Evolutionary conservation across 2,329 filamentous ascomycete genomes (phyloP).

Genomic region (Penicillium sp.): DNA sequence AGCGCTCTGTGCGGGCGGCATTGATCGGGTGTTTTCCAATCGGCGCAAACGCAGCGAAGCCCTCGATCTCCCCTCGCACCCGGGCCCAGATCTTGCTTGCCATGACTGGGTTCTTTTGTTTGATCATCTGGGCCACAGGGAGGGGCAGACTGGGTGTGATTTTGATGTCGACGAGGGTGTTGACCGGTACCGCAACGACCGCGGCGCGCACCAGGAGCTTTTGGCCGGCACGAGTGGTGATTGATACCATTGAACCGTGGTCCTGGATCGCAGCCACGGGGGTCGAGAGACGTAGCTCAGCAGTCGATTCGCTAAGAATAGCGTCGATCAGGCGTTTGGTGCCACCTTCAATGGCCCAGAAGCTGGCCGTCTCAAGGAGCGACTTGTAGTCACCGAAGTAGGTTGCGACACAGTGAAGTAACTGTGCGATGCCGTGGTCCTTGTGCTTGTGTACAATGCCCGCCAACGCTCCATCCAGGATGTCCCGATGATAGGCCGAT

Average conservation of each 20-base stretch:
- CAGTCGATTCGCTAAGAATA: conserved; percentile 1
- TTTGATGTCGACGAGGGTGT: background rate
- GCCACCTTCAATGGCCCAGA: conserved; percentile 4
- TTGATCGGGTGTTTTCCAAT: background rate
- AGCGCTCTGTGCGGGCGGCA: background rate
- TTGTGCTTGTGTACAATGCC: conserved; percentile 17
- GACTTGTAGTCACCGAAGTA: conserved; percentile 16
- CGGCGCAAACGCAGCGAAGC: background rate
- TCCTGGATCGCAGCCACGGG: conserved; percentile 1
- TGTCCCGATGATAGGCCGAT: conserved; percentile 14
- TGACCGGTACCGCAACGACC: background rate
- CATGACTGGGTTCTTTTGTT: background rate
- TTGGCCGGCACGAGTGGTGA: background rate
- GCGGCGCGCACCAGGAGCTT: background rate
- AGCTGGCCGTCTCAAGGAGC: conserved; percentile 5
- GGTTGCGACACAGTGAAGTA: conserved; percentile 16
- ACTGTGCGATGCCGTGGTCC: conserved; percentile 19
- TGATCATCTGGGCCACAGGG: background rate
- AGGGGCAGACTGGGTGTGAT: background rate
- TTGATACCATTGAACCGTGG: conserved; percentile 6
- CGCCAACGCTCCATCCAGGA: conserved; percentile 18
- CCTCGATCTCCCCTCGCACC: background rate
- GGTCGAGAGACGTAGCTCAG: conserved; percentile 5
- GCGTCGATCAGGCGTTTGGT: conserved; percentile 5
- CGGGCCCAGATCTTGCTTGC: background rate